Evolutionary conservation across 768 basidiomycete species (phyloP).

Genomic region (Chalciporus pseudorubinellus): DNA sequence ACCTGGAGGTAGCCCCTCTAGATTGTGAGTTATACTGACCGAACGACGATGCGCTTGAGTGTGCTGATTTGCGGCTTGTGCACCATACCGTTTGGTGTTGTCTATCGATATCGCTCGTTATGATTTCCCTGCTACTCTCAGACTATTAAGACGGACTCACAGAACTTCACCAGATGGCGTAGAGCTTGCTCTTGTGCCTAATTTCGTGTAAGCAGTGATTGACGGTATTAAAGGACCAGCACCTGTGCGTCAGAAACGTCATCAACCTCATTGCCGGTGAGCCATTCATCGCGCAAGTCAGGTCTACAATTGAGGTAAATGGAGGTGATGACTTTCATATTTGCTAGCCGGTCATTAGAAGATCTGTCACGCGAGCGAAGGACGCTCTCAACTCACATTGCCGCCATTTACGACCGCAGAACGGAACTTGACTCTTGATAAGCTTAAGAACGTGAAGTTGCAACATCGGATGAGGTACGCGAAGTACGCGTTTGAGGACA

Average conservation of each 20-base stretch:
- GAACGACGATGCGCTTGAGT: conserved; percentile 72
- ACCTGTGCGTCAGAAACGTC: conserved; percentile 91
- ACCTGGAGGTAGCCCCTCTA: conserved; percentile 74
- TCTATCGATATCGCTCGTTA: conserved; percentile 44
- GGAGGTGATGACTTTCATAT: conserved; percentile 99
- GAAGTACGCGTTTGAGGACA: conserved; percentile 90
- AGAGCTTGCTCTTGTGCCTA: conserved; percentile 95
- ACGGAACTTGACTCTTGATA: conserved; percentile 98
- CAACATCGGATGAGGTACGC: conserved; percentile 90
- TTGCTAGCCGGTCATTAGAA: conserved; percentile 53
- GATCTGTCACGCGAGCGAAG: neutral
- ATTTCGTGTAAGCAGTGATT: conserved; percentile 11
- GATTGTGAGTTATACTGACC: conserved; percentile 78
- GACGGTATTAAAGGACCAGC: conserved; percentile 15
- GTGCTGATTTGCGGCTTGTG: conserved; percentile 46
- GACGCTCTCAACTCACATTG: conserved; percentile 61
- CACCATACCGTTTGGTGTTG: conserved; percentile 87
- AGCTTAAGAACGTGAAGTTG: conserved; percentile 94
- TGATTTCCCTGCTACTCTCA: neutral
- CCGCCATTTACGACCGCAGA: conserved; percentile 96
- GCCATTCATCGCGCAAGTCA: conserved; percentile 96
- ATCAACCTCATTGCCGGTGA: conserved; percentile 89
- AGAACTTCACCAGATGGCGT: conserved; percentile 92
- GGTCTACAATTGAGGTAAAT: conserved; percentile 98
- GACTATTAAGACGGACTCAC: conserved; percentile 43